Evolutionary conservation across 176 grass and related monocot species (phyloP).

Genomic region (Bothriochloa decipiens): DNA sequence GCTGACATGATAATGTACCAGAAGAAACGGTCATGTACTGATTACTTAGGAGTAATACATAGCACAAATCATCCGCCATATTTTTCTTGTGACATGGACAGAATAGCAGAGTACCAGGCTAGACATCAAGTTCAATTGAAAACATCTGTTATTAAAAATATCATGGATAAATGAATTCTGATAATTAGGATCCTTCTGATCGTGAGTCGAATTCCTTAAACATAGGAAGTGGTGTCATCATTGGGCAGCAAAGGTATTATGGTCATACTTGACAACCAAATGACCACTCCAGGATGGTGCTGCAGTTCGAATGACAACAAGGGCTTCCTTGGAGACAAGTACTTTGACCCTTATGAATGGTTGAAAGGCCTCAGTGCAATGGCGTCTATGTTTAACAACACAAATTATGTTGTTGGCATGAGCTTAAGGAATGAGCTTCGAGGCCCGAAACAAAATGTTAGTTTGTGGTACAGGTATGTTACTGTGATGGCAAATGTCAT

Average conservation of each 20-base stretch:
- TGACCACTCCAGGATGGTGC: slow-evolving; percentile 87
- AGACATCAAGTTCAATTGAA: slow-evolving; percentile 10
- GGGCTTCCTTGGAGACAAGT: slow-evolving; percentile 89
- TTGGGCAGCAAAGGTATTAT: slow-evolving; percentile 75
- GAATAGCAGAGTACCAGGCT: background rate
- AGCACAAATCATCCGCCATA: too few species aligned
- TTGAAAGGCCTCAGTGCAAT: slow-evolving; percentile 69
- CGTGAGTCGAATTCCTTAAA: slow-evolving; percentile 4
- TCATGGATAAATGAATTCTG: background rate
- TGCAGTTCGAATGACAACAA: slow-evolving; percentile 75
- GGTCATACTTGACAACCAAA: slow-evolving; percentile 99
- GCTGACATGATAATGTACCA: too few species aligned
- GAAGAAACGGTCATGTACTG: too few species aligned
- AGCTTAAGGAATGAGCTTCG: slow-evolving; percentile 91
- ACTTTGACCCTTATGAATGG: slow-evolving; percentile 91
- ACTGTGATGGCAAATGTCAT: background rate
- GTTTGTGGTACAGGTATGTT: slow-evolving; percentile 86
- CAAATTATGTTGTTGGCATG: slow-evolving; percentile 84
- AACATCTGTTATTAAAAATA: background rate
- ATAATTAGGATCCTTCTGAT: slow-evolving; percentile 24
- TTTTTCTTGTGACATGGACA: slow-evolving; percentile 24
- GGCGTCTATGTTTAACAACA: slow-evolving; percentile 71
- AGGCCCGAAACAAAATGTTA: slow-evolving; percentile 76
- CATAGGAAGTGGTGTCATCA: slow-evolving; percentile 76
- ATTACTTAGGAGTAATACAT: too few species aligned